These are phyloP conservation scores for Aplosporella prunicola DNA, from an alignment of 2,329 filamentous ascomycete genomes.

Conservation along the genomic window DNA sequence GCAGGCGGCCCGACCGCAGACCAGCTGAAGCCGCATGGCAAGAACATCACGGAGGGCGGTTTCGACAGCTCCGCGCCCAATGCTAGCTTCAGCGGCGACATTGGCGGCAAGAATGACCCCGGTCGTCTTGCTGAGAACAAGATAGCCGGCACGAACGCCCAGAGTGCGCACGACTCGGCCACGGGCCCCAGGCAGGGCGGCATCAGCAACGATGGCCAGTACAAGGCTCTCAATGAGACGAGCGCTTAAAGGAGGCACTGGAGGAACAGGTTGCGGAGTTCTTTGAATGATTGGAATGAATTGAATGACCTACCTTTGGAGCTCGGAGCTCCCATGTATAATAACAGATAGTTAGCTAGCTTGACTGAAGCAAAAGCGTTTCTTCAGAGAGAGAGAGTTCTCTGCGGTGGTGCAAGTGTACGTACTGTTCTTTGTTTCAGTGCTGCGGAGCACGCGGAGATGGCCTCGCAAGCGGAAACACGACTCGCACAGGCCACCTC, in stretches of 20 bases:
- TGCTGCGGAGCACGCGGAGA: too few relatives aligned
- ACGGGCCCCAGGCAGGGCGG: conserved; percentile 10
- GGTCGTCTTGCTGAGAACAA: conserved; percentile 38
- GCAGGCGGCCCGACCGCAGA: conserved; percentile 20
- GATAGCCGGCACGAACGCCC: conserved; percentile 25
- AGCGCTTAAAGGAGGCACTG: conserved; percentile 10
- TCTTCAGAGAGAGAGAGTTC: too few relatives aligned
- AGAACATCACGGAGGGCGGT: conserved; percentile 41
- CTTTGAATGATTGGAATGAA: too few relatives aligned
- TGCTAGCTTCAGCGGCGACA: conserved; percentile 42
- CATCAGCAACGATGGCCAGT: conserved; percentile 9
- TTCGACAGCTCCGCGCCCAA: conserved; percentile 36
- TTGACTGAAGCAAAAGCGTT: too few relatives aligned
- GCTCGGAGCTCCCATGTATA: too few relatives aligned
- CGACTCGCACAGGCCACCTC: conserved; percentile 10
- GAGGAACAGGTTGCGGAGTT: conserved; percentile 1
- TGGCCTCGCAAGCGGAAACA: too few relatives aligned
- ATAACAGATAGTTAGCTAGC: too few relatives aligned
- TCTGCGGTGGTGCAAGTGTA: too few relatives aligned
- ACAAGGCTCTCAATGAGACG: conserved; percentile 14
- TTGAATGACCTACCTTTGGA: too few relatives aligned
- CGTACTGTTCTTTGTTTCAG: too few relatives aligned
- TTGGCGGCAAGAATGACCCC: conserved; percentile 48
- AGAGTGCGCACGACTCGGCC: conserved; percentile 21
- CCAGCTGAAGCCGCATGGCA: conserved; percentile 40